Conservation (phyloP, 1,284 basidiomycete genomes). For the Trametes versicolor region DNA sequence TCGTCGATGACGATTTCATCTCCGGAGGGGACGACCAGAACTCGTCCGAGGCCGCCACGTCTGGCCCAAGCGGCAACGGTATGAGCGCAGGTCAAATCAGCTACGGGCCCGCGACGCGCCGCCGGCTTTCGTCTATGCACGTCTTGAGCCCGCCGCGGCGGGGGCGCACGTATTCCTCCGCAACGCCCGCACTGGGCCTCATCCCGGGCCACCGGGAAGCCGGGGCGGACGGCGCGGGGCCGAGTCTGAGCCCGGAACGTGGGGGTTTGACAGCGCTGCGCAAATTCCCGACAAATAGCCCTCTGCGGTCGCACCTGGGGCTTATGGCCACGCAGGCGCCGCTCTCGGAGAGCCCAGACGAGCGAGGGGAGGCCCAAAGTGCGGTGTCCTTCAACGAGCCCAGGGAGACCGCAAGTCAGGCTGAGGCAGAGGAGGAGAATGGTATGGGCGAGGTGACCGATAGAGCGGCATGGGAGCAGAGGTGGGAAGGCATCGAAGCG, state of each 20-base stretch:
- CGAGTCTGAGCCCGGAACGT: constrained; percentile 10
- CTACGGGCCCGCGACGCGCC: constrained; percentile 68
- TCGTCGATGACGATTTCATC: constrained; percentile 57
- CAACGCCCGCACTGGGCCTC: not conserved
- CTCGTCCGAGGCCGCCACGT: constrained; percentile 23
- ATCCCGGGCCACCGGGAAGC: not conserved
- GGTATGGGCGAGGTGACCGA: constrained; percentile 40
- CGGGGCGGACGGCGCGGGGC: constrained; percentile 5
- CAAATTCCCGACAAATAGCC: constrained; percentile 39
- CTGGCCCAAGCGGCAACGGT: not conserved
- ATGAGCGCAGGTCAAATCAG: constrained; percentile 48
- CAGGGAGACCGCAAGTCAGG: constrained; percentile 53
- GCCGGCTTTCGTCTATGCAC: constrained; percentile 60
- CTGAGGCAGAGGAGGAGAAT: constrained; percentile 48
- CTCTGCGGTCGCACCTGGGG: constrained; percentile 31
- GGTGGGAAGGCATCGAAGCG: constrained; percentile 68
- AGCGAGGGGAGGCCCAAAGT: constrained; percentile 40
- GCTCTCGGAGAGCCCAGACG: constrained; percentile 48
- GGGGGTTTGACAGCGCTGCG: constrained; percentile 26
- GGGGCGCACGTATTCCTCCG: constrained; percentile 25
- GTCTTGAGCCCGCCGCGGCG: constrained; percentile 26
- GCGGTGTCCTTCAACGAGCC: constrained; percentile 52
- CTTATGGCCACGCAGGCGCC: constrained; percentile 32
- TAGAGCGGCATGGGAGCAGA: constrained; percentile 47
- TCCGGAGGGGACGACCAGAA: constrained; percentile 46